Evolutionary conservation across 257 asterid species (phyloP).

Genomic region (Solanum tarijense): DNA sequence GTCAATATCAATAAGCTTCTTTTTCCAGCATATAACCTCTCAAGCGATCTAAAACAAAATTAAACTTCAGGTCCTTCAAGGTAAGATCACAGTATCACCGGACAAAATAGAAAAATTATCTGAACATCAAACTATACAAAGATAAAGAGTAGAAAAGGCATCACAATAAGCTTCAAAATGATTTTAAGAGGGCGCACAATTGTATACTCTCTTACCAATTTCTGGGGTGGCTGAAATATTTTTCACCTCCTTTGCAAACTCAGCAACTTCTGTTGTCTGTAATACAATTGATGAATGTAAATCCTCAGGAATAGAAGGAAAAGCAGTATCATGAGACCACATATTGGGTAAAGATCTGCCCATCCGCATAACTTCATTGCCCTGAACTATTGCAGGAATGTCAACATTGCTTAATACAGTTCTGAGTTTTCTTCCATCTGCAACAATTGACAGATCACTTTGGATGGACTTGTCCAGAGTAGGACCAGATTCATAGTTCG

Average conservation of each 20-base stretch:
- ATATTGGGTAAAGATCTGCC: conserved; percentile 62
- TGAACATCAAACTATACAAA: background rate
- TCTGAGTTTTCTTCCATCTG: conserved; percentile 21
- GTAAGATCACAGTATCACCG: background rate
- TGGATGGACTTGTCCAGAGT: conserved; percentile 25
- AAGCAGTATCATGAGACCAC: conserved; percentile 18
- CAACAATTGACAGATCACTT: conserved; percentile 18
- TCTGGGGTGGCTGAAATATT: conserved; percentile 19
- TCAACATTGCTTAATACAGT: conserved; percentile 33
- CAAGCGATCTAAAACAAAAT: background rate
- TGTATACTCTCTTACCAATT: conserved; percentile 26
- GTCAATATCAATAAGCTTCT: background rate
- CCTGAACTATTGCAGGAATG: conserved; percentile 24
- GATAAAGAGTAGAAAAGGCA: background rate
- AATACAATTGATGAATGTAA: conserved; percentile 13
- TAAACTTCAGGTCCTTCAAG: background rate
- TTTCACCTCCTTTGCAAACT: conserved; percentile 15
- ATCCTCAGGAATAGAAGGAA: conserved; percentile 3
- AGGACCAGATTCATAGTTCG: conserved; percentile 12
- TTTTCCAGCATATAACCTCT: background rate
- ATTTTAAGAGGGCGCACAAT: background rate
- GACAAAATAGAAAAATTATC: background rate
- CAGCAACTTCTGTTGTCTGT: conserved; percentile 13
- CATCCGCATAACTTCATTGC: conserved; percentile 22
- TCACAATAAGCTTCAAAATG: background rate